phyloP scores from a whole-genome alignment of 202 grass and related monocot species.

The Setaria italica region DNA sequence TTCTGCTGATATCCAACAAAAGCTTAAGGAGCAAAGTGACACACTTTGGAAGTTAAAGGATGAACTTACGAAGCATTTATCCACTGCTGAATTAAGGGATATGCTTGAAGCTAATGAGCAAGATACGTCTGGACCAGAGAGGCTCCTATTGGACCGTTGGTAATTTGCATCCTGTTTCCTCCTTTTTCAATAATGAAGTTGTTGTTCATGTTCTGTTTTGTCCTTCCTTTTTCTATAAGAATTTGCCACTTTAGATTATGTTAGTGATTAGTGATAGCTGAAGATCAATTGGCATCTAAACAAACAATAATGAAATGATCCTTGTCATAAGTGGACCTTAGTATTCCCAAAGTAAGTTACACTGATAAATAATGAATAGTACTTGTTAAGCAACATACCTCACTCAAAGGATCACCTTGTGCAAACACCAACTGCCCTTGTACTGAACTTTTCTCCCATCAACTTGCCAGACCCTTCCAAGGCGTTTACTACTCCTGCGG shows the following conservation, averaged over 20 bases:
- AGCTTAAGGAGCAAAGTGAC: conserved; percentile 85
- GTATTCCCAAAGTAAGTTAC: background rate
- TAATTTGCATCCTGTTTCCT: conserved; percentile 54
- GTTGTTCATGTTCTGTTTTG: background rate
- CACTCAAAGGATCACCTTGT: background rate
- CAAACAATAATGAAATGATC: background rate
- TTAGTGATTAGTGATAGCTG: conserved; percentile 17
- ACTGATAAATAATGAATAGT: background rate
- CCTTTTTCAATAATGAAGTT: background rate
- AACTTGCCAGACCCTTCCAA: background rate
- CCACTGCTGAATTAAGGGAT: conserved; percentile 75
- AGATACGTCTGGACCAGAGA: conserved; percentile 81
- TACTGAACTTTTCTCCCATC: background rate
- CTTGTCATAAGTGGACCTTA: background rate
- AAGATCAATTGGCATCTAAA: background rate
- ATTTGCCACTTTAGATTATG: conserved; percentile 5
- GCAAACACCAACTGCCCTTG: background rate
- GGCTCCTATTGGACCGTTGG: conserved; percentile 80
- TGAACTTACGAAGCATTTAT: conserved; percentile 82
- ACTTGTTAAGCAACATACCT: background rate
- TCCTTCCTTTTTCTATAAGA: background rate
- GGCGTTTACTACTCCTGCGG: background rate
- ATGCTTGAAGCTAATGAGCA: conserved; percentile 93
- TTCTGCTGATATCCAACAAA: conserved; percentile 60
- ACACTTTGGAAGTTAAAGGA: conserved; percentile 92